Percentiles rank a stretch among this genome's conserved stretches.
Conservation (phyloP, 2,329 filamentous ascomycete genomes). For the Colletotrichum orchidophilum region DNA sequence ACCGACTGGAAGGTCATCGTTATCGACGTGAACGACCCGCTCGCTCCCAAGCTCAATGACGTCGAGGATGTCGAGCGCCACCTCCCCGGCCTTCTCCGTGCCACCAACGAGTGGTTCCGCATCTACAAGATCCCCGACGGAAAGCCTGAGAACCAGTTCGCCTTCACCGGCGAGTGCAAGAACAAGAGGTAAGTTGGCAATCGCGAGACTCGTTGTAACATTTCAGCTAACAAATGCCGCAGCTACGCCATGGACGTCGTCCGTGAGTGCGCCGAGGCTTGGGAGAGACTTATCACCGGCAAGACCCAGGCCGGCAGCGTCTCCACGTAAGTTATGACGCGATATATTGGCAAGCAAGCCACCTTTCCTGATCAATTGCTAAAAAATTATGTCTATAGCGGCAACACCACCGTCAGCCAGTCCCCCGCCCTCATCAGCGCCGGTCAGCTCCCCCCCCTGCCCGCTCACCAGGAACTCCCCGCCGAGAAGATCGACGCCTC, state of each 20-base stretch:
- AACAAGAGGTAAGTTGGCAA: slow-evolving; percentile 82
- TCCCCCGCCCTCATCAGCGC: slow-evolving; percentile 77
- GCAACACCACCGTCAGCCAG: slow-evolving; percentile 81
- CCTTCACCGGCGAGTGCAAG: slow-evolving; percentile 99
- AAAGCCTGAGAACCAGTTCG: slow-evolving; percentile 99
- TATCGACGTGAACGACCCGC: slow-evolving; percentile 97
- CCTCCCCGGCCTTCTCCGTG: slow-evolving; percentile 93
- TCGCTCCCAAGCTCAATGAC: slow-evolving; percentile 96
- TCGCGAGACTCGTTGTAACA: background rate
- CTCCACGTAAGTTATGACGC: slow-evolving; percentile 73
- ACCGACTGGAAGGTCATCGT: slow-evolving; percentile 99
- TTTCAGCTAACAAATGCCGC: slow-evolving; percentile 16
- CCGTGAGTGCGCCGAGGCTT: slow-evolving; percentile 94
- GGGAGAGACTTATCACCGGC: slow-evolving; percentile 95
- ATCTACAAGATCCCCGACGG: slow-evolving; percentile 99
- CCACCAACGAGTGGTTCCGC: slow-evolving; percentile 99
- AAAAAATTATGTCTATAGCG: slow-evolving; percentile 59
- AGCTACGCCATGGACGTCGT: slow-evolving; percentile 95
- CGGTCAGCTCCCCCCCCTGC: slow-evolving; percentile 79
- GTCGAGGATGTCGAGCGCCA: slow-evolving; percentile 99
- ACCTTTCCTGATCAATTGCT: slow-evolving; percentile 6
- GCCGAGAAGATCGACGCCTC: slow-evolving; percentile 92
- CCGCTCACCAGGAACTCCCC: slow-evolving; percentile 79
- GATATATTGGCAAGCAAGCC: slow-evolving; percentile 24
- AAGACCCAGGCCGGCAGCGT: slow-evolving; percentile 83